Evolutionary conservation across 179 eudicot genomes (phyloP).

Genomic region (Beta macrorhiza): DNA sequence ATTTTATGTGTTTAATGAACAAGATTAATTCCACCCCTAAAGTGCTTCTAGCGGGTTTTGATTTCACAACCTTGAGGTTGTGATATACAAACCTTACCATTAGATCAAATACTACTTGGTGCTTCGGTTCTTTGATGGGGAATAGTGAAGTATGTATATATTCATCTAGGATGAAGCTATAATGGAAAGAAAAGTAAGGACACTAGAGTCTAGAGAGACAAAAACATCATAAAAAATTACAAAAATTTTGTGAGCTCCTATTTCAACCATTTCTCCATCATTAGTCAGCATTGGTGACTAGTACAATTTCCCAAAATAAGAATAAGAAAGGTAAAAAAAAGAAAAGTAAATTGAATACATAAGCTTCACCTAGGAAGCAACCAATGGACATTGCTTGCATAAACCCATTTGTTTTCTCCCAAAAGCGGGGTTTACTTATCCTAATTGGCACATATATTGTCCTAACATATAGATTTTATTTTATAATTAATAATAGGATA

Average conservation of each 20-base stretch:
- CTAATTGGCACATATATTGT: background rate
- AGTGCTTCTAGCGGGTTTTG: no score
- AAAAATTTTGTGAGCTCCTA: background rate
- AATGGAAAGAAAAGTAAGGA: no score
- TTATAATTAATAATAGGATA: background rate
- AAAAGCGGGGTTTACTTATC: background rate
- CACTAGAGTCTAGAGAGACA: background rate
- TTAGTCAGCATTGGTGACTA: background rate
- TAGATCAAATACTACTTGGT: no score
- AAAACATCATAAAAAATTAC: background rate
- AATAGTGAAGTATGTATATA: no score
- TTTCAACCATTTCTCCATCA: background rate
- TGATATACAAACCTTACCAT: no score
- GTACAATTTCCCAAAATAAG: background rate
- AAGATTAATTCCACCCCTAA: no score
- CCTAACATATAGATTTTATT: constrained; percentile 2
- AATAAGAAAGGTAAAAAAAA: background rate
- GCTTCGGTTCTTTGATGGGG: no score
- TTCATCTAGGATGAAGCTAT: no score
- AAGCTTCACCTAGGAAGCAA: constrained; percentile 17
- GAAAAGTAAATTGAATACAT: background rate
- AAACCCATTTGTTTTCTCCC: background rate
- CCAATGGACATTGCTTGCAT: background rate
- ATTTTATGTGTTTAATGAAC: no score
- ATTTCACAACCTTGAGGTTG: no score